phyloP scores from a whole-genome alignment of 2,329 filamentous ascomycete species.

The Penicillium glabrum region DNA sequence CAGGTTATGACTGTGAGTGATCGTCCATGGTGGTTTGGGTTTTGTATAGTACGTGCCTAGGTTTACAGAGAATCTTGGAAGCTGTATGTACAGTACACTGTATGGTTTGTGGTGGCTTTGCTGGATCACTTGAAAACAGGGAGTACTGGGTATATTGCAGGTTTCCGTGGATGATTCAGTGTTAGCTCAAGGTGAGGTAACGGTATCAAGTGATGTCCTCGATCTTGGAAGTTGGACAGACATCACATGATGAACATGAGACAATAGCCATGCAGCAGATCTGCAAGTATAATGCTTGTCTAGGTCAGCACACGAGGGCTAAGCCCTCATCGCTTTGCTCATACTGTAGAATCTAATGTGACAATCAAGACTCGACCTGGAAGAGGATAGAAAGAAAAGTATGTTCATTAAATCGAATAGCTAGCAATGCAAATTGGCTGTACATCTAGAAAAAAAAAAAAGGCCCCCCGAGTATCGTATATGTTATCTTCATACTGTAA shows the following conservation, averaged over 20 bases:
- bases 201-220: background rate
- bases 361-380: background rate
- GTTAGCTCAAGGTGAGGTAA: background rate
- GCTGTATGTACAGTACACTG: background rate
- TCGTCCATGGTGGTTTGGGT: background rate
- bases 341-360: background rate
- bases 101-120: constrained; percentile 1
- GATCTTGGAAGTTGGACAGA: background rate
- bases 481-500: background rate
- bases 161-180: background rate
- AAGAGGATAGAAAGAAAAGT: background rate
- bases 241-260: background rate
- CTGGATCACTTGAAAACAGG: background rate
- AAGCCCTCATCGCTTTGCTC: background rate
- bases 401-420: background rate
- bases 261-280: background rate
- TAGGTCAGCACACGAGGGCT: no score
- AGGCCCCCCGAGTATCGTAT: background rate
- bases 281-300: no score
- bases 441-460: background rate
- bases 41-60: background rate
- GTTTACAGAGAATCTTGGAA: background rate
- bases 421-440: background rate
- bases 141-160: background rate
- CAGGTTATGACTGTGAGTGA: background rate